Conservation (phyloP, 192 early-diverging fungal genomes). For the Gonapodya sp. region DNA sequence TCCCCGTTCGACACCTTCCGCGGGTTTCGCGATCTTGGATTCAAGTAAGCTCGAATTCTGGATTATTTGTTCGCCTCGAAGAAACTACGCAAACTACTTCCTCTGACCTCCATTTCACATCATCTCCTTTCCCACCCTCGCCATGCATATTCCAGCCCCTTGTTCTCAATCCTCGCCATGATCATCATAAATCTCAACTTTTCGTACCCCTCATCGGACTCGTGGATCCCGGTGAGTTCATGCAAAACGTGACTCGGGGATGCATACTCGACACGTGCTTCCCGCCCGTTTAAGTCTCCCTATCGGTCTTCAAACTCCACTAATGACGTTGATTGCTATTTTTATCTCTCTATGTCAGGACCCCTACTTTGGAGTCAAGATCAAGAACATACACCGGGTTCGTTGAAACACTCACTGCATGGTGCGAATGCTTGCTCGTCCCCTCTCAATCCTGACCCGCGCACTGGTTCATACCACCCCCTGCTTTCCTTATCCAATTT, state of each 20-base stretch:
- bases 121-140: neutral
- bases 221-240: too few relatives aligned
- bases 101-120: neutral
- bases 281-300: neutral
- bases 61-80: too few relatives aligned
- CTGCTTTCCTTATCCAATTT: too few relatives aligned
- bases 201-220: too few relatives aligned
- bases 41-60: neutral
- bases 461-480: too few relatives aligned
- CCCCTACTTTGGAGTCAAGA: conserved; percentile 35
- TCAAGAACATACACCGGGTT: conserved; percentile 30
- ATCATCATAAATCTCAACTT: conserved; percentile 26
- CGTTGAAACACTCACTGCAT: neutral
- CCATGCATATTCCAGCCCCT: neutral
- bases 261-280: neutral
- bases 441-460: too few relatives aligned
- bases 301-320: neutral
- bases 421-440: neutral
- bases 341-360: conserved; percentile 28
- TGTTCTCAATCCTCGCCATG: conserved; percentile 25
- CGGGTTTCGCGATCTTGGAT: neutral
- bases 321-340: neutral
- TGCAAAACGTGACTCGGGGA: too few relatives aligned
- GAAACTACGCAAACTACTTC: too few relatives aligned
- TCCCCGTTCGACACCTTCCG: neutral